These are phyloP conservation scores for Diutina siamensis DNA, from an alignment of 1,139 yeast genomes.

Conservation along the genomic window DNA sequence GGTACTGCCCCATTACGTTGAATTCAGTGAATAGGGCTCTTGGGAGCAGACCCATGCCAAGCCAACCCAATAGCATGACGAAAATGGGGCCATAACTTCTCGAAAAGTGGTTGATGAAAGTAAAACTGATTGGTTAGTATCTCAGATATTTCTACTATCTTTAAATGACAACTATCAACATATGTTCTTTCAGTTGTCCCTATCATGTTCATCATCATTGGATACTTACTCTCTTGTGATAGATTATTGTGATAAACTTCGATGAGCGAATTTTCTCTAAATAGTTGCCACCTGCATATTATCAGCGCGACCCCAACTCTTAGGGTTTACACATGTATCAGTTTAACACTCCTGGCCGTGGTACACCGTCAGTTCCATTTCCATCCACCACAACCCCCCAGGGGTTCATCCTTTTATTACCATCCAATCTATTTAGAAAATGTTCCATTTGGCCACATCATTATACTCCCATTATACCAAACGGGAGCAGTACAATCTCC, in stretches of 20 bases:
- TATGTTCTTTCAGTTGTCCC: slow-evolving; percentile 5
- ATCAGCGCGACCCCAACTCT: background rate
- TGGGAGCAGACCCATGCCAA: too few relatives aligned
- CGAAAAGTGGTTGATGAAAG: too few relatives aligned
- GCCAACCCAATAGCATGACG: too few relatives aligned
- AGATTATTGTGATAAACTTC: too few relatives aligned
- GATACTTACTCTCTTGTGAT: too few relatives aligned
- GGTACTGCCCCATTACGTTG: too few relatives aligned
- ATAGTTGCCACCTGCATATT: background rate
- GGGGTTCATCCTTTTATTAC: background rate
- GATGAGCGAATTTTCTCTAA: background rate
- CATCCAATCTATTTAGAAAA: slow-evolving; percentile 10
- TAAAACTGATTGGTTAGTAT: too few relatives aligned
- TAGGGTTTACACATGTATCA: background rate
- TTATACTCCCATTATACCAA: slow-evolving; percentile 36
- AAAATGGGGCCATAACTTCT: too few relatives aligned
- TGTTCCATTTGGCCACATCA: slow-evolving; percentile 39
- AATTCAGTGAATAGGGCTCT: too few relatives aligned
- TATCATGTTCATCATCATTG: slow-evolving; percentile 5
- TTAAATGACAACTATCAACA: slow-evolving; percentile 6
- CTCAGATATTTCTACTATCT: slow-evolving; percentile 5
- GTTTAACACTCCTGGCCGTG: background rate
- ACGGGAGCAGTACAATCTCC: slow-evolving; percentile 42
- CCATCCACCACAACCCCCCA: background rate
- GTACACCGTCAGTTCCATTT: background rate